Evolutionary conservation across 2,329 filamentous ascomycete species (phyloP).

Genomic region (Curvularia sp.): DNA sequence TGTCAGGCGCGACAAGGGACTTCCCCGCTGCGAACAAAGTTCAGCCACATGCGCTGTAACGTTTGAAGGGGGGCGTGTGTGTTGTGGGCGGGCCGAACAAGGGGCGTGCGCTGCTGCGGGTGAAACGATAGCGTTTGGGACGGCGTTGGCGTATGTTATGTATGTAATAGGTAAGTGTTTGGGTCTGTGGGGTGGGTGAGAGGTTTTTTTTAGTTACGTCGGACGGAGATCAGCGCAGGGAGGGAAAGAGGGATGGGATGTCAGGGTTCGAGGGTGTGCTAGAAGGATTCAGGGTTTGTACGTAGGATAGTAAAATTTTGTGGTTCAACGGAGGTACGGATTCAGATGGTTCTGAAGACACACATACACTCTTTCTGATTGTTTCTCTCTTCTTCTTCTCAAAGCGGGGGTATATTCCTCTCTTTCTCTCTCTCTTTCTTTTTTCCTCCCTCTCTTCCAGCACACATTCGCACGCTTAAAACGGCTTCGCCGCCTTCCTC

Average conservation of each 20-base stretch:
- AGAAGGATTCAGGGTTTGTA: too few species aligned
- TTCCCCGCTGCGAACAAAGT: not conserved
- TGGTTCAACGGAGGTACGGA: not conserved
- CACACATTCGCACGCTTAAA: constrained; percentile 42
- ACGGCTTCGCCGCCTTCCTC: constrained; percentile 94
- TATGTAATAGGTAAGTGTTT: too few species aligned
- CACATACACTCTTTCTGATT: not conserved
- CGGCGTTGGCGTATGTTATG: not conserved
- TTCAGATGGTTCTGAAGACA: not conserved
- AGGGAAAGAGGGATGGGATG: too few species aligned
- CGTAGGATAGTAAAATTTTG: too few species aligned
- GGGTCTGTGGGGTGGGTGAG: too few species aligned
- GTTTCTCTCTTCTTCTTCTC: not conserved
- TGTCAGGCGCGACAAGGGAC: not conserved
- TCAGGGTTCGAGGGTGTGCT: too few species aligned
- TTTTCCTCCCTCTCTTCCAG: not conserved
- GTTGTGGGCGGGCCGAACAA: not conserved
- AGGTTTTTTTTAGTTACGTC: not conserved
- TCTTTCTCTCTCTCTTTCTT: not conserved
- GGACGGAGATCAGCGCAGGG: not conserved
- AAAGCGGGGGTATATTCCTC: not conserved
- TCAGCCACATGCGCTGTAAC: not conserved
- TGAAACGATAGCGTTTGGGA: not conserved
- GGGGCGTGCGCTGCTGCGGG: not conserved
- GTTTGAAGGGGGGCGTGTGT: not conserved